phyloP scores from a whole-genome alignment of 441 rosid genomes.

The Corymbia calophylla region DNA sequence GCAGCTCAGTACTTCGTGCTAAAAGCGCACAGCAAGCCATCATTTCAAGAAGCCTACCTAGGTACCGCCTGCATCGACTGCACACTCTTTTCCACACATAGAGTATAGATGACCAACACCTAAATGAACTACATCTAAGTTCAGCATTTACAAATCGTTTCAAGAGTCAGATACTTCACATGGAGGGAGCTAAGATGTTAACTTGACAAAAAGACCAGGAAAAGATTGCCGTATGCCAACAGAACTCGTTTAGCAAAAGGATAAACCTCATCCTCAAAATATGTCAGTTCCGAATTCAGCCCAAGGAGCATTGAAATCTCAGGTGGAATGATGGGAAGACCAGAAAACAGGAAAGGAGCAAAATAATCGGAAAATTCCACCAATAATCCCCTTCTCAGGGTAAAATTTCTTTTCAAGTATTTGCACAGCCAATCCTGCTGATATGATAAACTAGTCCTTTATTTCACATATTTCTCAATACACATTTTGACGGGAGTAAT shows the following conservation, averaged over 20 bases:
- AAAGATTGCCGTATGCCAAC: neutral
- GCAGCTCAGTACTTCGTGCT: neutral
- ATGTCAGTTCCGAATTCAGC: neutral
- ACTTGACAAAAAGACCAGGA: neutral
- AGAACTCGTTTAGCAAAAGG: neutral
- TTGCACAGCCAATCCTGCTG: neutral
- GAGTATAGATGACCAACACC: neutral
- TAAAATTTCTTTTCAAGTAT: neutral
- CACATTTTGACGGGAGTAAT: neutral
- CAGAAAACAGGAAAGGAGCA: neutral
- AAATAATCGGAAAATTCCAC: neutral
- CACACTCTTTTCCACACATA: neutral
- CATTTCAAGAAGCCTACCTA: neutral
- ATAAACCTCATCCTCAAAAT: neutral
- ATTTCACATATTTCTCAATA: neutral
- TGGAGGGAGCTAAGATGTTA: neutral
- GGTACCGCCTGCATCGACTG: neutral
- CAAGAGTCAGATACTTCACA: neutral
- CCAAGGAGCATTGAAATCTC: neutral
- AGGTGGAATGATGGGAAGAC: neutral
- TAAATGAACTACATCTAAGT: neutral
- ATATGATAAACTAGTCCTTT: neutral
- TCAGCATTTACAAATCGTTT: neutral
- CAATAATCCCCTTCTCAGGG: neutral
- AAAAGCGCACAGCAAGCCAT: neutral